Conservation (phyloP, 2,329 filamentous ascomycete genomes). For the Paecilomyces fulvus region DNA sequence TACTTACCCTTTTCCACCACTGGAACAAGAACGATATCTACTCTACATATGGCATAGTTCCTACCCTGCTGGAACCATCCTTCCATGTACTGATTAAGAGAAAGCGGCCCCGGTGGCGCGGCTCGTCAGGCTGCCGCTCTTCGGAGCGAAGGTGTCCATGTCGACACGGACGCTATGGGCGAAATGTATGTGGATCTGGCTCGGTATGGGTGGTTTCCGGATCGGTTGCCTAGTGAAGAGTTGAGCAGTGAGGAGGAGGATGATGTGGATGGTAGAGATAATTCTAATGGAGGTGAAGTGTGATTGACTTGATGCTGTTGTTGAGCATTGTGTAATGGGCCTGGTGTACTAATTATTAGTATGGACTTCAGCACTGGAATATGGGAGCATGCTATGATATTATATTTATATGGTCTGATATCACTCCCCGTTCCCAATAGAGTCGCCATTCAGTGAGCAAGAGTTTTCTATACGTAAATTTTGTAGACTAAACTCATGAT, state of each 20-base stretch:
- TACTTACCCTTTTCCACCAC: background rate
- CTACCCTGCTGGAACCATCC: background rate
- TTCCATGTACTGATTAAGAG: conserved; percentile 1
- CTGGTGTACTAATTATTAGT: no score
- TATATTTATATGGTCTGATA: background rate
- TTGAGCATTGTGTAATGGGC: no score
- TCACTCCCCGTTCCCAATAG: background rate
- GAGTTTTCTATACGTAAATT: no score
- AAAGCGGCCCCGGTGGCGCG: conserved; percentile 34
- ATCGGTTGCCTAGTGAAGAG: conserved; percentile 40
- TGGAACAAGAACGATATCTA: no score
- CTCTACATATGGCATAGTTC: no score
- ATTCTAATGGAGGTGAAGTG: background rate
- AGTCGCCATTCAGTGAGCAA: no score
- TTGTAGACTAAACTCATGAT: no score
- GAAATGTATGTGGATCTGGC: conserved; percentile 36
- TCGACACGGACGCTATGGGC: conserved; percentile 34
- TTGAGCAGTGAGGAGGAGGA: conserved; percentile 5
- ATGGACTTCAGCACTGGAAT: no score
- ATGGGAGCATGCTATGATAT: no score
- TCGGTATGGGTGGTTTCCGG: conserved; percentile 43
- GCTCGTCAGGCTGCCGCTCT: conserved; percentile 35
- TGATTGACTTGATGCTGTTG: no score
- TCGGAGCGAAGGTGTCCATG: conserved; percentile 33
- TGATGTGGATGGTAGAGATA: background rate